Evolutionary conservation across 805 yeast genomes (phyloP).

Genomic region (Candida sanyiensis): DNA sequence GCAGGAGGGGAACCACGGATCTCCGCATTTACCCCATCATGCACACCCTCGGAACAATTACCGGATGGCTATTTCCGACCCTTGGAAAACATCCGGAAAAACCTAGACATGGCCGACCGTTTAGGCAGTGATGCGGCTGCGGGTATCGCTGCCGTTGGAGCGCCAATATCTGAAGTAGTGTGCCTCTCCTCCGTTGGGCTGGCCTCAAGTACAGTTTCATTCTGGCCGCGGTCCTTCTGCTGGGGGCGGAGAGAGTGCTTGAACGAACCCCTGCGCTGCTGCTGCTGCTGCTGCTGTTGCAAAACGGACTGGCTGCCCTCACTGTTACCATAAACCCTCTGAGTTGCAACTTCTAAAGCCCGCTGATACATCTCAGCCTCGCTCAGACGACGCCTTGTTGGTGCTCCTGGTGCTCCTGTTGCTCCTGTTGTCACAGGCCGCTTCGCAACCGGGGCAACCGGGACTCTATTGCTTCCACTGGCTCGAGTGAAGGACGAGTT

Average conservation of each 20-base stretch:
- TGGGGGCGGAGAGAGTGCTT: constrained; percentile 1
- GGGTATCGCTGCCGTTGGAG: constrained; percentile 1
- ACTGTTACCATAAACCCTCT: constrained; percentile 9
- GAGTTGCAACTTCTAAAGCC: constrained; percentile 11
- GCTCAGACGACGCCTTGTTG: background rate
- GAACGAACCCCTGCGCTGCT: constrained; percentile 2
- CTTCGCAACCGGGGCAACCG: no score
- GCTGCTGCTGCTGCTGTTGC: background rate
- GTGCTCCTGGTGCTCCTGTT: background rate
- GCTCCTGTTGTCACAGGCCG: no score
- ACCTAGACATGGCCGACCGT: constrained; percentile 4
- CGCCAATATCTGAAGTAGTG: no score
- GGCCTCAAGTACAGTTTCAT: no score
- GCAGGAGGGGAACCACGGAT: constrained; percentile 2
- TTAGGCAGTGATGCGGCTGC: background rate
- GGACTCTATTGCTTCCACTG: no score
- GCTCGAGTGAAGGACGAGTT: background rate
- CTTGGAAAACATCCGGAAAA: constrained; percentile 8
- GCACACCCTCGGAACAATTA: no score
- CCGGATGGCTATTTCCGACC: background rate
- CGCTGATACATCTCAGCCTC: constrained; percentile 29
- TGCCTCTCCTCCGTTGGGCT: no score
- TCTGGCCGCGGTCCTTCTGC: no score
- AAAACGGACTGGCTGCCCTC: background rate
- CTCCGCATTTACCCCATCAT: constrained; percentile 6